Base-by-base conservation (phyloP, 1,139 yeast genomes). In the Geotrichum phurueaensis region DNA sequence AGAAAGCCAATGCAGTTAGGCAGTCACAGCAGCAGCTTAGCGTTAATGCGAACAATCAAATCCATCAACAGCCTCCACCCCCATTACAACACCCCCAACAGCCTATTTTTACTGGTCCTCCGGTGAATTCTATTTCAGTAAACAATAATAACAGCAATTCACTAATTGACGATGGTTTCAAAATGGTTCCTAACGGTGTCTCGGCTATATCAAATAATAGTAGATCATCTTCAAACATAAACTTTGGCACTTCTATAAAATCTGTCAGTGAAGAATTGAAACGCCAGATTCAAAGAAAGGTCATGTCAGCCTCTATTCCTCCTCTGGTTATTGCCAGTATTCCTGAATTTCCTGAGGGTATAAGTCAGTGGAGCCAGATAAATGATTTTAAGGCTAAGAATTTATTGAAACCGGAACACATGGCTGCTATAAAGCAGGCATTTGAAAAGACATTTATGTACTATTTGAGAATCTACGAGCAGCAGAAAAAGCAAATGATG, bases 341-440 rank as follows among this genome's bases (percentile, higher is more conserved):
- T 58, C 96, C 97, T 13, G 85, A 84, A 54, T 77, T 91, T 45
- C 97, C 97, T 0, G 85, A 87, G n/a, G 87, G 85, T 59, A 86
- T 86, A 49, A 85, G 82, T 65, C 89, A 96, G 3, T 90, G 96
- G 96, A 82, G 84, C 51, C 92, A 87, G 71, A 84, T 91, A 31
- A 85, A 87, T 70, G 89, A 87, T 59, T 80, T 87, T 66, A 79
- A 87, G 58, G 82, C 81, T 63, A 81, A 83, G 65, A 84, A 82
- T 61, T 77, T 82, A 58, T 75, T 87, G 36, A 72, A 80, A 45
- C 81, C 87, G 61, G 83, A 82, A 68, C 86, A 83, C 60, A 83
- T 85, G 9, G 87, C 86, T 69, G 77, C 79, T 51, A 77, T 85
- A 54, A 91, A 87, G 71, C 73, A 77, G 57, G 82, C 80, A 58